A percentile compares a stretch with the other conserved stretches of the same genome.
Conservation (phyloP, 257 asterid species). For the Ilex aquifolium region DNA sequence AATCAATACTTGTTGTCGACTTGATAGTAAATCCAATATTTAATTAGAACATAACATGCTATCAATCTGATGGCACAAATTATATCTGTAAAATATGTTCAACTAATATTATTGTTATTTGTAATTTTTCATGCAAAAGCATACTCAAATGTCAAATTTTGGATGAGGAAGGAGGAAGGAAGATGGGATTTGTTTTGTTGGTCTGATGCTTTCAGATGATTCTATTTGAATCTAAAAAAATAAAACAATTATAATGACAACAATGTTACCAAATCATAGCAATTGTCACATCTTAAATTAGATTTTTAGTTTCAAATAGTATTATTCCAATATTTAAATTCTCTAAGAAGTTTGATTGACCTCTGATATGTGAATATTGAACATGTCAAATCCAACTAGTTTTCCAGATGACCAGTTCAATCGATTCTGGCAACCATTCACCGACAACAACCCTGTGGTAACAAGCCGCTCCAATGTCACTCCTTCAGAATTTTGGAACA, state of each 20-base stretch:
- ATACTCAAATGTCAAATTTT: too few species aligned
- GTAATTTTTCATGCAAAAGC: too few species aligned
- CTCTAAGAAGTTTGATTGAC: not conserved
- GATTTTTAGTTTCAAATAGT: not conserved
- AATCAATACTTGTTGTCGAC: too few species aligned
- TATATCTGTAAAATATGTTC: too few species aligned
- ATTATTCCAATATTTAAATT: not conserved
- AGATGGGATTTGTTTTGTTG: not conserved
- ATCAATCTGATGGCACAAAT: too few species aligned
- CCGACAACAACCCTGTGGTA: slow-evolving; percentile 43
- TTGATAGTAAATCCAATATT: too few species aligned
- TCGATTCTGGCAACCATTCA: slow-evolving; percentile 63
- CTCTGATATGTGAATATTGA: slow-evolving; percentile 13
- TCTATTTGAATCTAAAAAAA: not conserved
- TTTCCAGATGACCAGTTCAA: slow-evolving; percentile 78
- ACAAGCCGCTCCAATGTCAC: slow-evolving; percentile 48
- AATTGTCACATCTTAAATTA: not conserved
- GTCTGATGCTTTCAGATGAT: not conserved
- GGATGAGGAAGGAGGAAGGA: too few species aligned
- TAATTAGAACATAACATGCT: too few species aligned
- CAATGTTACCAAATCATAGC: not conserved
- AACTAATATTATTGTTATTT: too few species aligned
- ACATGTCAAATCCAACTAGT: slow-evolving; percentile 24
- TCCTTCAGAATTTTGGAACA: slow-evolving; percentile 57
- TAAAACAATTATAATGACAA: not conserved